Conservation (phyloP, 2,329 filamentous ascomycete species). For the Magnaporthales sp. region DNA sequence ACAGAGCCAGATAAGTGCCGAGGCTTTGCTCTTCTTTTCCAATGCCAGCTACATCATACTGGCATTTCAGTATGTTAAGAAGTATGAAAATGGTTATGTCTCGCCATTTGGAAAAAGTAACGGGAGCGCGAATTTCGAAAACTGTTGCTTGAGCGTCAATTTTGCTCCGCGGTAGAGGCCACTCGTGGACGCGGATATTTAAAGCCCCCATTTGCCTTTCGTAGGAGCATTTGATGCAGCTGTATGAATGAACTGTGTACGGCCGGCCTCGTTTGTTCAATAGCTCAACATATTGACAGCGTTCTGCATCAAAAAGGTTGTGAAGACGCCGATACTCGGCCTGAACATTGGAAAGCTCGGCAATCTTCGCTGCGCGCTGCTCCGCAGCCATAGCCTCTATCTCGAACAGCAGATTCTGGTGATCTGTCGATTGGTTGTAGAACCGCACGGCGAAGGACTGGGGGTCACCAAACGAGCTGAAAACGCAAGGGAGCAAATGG, state of each 20-base stretch:
- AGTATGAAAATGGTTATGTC: conserved; percentile 35
- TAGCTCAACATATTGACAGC: conserved; percentile 7
- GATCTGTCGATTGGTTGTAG: conserved; percentile 31
- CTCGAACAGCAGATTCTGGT: conserved; percentile 22
- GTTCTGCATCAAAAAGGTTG: background rate
- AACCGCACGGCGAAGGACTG: conserved; percentile 37
- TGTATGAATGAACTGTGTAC: background rate
- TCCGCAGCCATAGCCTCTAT: conserved; percentile 30
- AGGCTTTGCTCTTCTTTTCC: background rate
- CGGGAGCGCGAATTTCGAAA: conserved; percentile 41
- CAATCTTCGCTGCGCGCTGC: conserved; percentile 19
- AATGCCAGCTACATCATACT: conserved; percentile 6
- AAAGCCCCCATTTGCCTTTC: conserved; percentile 24
- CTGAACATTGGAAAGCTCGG: conserved; percentile 22
- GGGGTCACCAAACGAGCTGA: conserved; percentile 22
- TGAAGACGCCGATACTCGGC: conserved; percentile 20
- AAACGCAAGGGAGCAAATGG: conserved; percentile 20
- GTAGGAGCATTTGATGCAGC: conserved; percentile 28
- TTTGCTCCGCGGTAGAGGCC: conserved; percentile 36
- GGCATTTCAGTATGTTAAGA: conserved; percentile 23
- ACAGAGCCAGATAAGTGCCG: background rate
- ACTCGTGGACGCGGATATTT: conserved; percentile 41
- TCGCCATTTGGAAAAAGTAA: conserved; percentile 36
- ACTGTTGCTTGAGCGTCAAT: conserved; percentile 32
- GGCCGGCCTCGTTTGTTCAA: background rate